Evolutionary conservation across 2,329 filamentous ascomycete genomes (phyloP).

Genomic region (Aphanocladium album): DNA sequence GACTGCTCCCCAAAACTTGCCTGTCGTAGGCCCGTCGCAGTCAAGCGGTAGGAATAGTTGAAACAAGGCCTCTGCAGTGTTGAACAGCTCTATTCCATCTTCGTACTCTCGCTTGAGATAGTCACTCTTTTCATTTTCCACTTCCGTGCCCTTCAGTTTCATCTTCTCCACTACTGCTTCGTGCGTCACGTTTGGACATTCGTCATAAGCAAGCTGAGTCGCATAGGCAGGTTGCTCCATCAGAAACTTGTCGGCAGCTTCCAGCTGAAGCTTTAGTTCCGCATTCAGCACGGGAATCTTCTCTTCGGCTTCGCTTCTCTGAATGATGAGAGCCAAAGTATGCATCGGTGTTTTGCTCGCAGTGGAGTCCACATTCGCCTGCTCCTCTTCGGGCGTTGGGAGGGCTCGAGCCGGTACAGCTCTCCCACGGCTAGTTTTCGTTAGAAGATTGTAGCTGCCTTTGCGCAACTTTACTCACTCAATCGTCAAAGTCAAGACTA

Average conservation of each 20-base stretch:
- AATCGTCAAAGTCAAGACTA: constrained; percentile 22
- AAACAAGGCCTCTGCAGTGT: constrained; percentile 35
- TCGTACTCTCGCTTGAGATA: constrained; percentile 25
- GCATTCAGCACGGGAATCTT: constrained; percentile 6
- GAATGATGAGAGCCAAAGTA: constrained; percentile 1
- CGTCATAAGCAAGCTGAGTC: constrained; percentile 25
- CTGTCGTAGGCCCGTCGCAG: constrained; percentile 31
- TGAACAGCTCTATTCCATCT: constrained; percentile 34
- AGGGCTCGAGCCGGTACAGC: not conserved
- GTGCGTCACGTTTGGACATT: constrained; percentile 20
- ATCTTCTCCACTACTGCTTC: constrained; percentile 22
- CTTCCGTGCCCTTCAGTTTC: constrained; percentile 19
- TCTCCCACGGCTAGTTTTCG: not conserved
- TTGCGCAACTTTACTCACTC: constrained; percentile 11
- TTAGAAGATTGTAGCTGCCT: not conserved
- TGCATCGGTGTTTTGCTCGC: not conserved
- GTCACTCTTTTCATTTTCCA: constrained; percentile 22
- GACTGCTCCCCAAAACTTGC: constrained; percentile 42
- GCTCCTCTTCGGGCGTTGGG: not conserved
- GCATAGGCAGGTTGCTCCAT: constrained; percentile 22
- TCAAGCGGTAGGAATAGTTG: constrained; percentile 36
- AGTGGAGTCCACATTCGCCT: no score
- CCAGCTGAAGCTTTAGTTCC: constrained; percentile 20
- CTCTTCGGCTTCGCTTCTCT: constrained; percentile 9
- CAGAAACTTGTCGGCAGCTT: constrained; percentile 24